Evolutionary conservation across 2,329 filamentous ascomycete genomes (phyloP).

Genomic region (Keithomyces neogunnii): DNA sequence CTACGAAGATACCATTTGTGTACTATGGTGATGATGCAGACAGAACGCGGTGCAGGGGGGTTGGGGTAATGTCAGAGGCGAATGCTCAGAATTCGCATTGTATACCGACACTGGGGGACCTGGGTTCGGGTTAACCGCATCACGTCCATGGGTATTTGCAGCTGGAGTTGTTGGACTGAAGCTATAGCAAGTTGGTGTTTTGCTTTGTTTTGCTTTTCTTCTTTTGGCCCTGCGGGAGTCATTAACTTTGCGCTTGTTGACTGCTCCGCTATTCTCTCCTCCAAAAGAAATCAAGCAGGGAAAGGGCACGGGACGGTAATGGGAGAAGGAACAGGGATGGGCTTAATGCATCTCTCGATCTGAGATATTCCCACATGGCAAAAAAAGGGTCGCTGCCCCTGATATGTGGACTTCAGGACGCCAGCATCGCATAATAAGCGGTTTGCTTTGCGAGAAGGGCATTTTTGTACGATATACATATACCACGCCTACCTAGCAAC

Average conservation of each 20-base stretch:
- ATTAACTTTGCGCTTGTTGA: neutral
- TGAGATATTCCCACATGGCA: neutral
- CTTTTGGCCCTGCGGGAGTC: too few species aligned
- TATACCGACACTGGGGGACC: neutral
- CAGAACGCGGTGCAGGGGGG: neutral
- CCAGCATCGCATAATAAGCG: neutral
- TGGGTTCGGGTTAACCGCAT: neutral
- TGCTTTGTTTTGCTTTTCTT: neutral
- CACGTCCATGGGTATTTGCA: neutral
- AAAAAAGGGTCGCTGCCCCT: neutral
- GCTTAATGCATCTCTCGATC: neutral
- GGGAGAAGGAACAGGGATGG: neutral
- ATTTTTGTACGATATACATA: neutral
- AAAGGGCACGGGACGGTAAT: neutral
- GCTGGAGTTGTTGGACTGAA: neutral
- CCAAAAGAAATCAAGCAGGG: neutral
- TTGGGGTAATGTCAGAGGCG: neutral
- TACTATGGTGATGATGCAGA: neutral
- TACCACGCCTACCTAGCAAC: neutral
- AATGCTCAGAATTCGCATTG: neutral
- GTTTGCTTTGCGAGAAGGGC: neutral
- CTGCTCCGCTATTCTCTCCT: neutral
- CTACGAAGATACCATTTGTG: conserved; percentile 3
- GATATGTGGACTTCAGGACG: neutral
- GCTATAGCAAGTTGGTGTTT: neutral